Evolutionary conservation across 2,329 filamentous ascomycete species (phyloP), one percentile per base, ranked within the genome.

Genomic region (Colletotrichum caudatum): DNA sequence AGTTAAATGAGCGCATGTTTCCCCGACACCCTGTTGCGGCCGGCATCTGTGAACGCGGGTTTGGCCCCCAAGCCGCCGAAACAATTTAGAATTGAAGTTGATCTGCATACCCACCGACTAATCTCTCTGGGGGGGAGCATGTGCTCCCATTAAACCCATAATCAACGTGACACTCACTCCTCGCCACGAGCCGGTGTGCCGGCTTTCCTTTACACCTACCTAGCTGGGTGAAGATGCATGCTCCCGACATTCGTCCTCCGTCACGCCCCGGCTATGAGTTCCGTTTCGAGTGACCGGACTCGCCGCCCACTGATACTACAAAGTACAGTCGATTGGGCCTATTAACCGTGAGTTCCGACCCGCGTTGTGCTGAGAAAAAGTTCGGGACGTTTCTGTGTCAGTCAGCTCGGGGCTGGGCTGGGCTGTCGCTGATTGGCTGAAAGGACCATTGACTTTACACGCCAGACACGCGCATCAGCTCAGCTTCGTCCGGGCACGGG

Each of bases 21-120:
- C 58, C 48, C 69, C 35, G 64, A 59, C 46, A 33, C 58, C 18
- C 51, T 69, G 3, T 29, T 59, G 63, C 39, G 51, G 54, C 58
- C 39, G 51, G 54, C 58, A 62, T 64, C 51, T 58, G 58, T 16
- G 23, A 58, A 39, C 35, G 35, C 35, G 51, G 46, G 41, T n/a
- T 35, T 23, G 20, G 33, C 23, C 23, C 58, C 26, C 20, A 35
- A 20, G 39, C 16, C 26, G 41, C 18, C 39, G 41, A n/a, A 20
- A 35, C 5, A 29, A 4, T 29, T 4, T 33, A n/a, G 3, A 33
- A 41, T 41, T 8, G 12, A 39, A 37, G 57, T 44, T 70, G 48
- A 62, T 70, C 62, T 66, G 68, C 57, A 65, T 65, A 54, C 48
- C 65, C 69, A 69, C 69, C 54, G 66, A 58, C 54, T 64, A 64